Percentiles rank a stretch among this genome's conserved stretches.
These are phyloP conservation scores for Thalassiosira mediterranea DNA, from an alignment of 352 stramenopile species.

Conservation along the genomic window DNA sequence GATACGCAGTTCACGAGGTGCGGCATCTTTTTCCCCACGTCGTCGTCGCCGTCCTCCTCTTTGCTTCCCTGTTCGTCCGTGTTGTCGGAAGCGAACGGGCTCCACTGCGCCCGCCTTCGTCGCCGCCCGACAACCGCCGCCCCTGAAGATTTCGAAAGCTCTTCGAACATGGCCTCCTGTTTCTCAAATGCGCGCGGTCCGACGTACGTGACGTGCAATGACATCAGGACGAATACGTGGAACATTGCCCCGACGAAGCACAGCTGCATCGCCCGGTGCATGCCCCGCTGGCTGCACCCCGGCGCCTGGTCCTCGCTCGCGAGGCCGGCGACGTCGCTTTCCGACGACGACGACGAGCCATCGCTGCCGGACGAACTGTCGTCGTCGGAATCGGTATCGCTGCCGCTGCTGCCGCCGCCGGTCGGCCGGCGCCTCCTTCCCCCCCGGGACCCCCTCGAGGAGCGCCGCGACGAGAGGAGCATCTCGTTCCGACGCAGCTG, in stretches of 20 bases:
- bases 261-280: slow-evolving; percentile 40
- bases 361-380: slow-evolving; percentile 2
- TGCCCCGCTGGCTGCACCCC: slow-evolving; percentile 43
- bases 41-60: neutral
- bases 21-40: neutral
- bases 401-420: neutral
- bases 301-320: neutral
- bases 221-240: slow-evolving; percentile 45
- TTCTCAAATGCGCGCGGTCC: slow-evolving; percentile 50
- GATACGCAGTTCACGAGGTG: slow-evolving; percentile 51
- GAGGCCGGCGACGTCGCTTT: neutral
- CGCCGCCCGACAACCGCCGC: too few species aligned
- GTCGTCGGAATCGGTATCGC: slow-evolving; percentile 2
- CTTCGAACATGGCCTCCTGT: too few species aligned
- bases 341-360: slow-evolving; percentile 12
- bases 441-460: too few species aligned
- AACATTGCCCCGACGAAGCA: slow-evolving; percentile 37
- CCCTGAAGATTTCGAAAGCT: too few species aligned
- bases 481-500: slow-evolving; percentile 27
- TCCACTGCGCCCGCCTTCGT: neutral
- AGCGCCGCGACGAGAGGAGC: too few species aligned
- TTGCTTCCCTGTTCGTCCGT: neutral
- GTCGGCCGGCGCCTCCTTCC: slow-evolving; percentile 11
- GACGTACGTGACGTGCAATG: slow-evolving; percentile 61
- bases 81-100: neutral